Base-by-base conservation (phyloP, 1,284 basidiomycete genomes). In the Sanghuangporus baumii region DNA sequence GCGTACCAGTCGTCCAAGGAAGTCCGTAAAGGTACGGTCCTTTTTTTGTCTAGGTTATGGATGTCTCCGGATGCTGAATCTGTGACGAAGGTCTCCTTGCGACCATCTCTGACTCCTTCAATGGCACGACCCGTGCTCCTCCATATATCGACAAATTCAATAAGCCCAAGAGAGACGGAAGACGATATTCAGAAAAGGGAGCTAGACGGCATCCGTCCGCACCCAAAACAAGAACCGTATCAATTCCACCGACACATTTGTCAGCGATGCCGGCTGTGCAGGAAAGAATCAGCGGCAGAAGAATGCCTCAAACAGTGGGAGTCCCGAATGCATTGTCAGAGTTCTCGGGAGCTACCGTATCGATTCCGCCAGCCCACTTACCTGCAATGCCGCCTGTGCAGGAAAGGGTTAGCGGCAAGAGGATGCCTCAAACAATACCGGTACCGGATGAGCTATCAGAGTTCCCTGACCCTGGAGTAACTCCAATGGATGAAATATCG, bases 1-100 rank as follows among this genome's bases (percentile, higher is more conserved):
- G 62, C 62, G 0, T 36, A 55, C n/a, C 18, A 38, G 8, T 59
- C 62, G 50, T 52, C 43, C 47, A 38, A 41, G 26, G 26, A 41
- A 11, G 57, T 62, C 16, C 34, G 50, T 6, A 50, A 16, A 43
- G 55, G 61, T 62, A 51, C 34, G 16, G 12, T 36, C 11, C 3
- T 26, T 36, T 23, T 36, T 23, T 52, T 52, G 3, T 16, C 31
- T 23, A 26, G 0, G 18, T 9, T 34, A 6, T 52, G 20, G 3
- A 20, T 9, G 6, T 23, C 14, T 18, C 31, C 6, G 4, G 31
- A 52, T 52, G 31, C 26, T 52, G 31, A 52, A 26, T 34, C 6
- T 52, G 20, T 52, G 12, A 9, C 11, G 11, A 12, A 54, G 52
- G 52, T 16, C 31, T 37, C 37, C 9, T n/a, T 14, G 52, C 52